Evolutionary conservation across 225 moss, liverwort and hornwort genomes (phyloP).

Genomic region (Polytrichum formosum): DNA sequence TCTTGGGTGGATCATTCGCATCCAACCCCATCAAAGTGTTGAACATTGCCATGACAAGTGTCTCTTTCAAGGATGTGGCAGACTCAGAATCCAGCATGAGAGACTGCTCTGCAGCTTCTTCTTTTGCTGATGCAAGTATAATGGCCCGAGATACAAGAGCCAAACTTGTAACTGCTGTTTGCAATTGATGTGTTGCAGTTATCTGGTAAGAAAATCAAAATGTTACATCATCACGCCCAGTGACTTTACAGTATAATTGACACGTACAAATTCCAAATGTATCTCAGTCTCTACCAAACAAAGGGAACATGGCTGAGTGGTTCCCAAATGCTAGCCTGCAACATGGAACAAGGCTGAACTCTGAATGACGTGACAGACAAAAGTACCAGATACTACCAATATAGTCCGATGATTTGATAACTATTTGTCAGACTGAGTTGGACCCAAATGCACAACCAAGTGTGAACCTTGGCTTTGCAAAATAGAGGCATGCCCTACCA

Average conservation of each 20-base stretch:
- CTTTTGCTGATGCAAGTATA: constrained; percentile 82
- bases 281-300: constrained; percentile 5
- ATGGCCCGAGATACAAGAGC: constrained; percentile 91
- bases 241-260: too few relatives aligned
- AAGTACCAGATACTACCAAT: too few relatives aligned
- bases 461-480: not conserved
- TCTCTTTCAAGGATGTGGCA: constrained; percentile 72
- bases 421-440: too few relatives aligned
- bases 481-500: not conserved
- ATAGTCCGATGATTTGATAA: too few relatives aligned
- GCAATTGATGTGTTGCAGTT: constrained; percentile 97
- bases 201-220: constrained; percentile 41
- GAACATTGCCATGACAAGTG: constrained; percentile 96
- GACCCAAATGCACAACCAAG: too few relatives aligned
- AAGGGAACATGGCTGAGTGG: too few relatives aligned
- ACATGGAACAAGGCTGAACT: too few relatives aligned
- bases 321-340: too few relatives aligned
- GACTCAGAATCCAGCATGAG: constrained; percentile 58
- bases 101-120: constrained; percentile 55
- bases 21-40: constrained; percentile 96
- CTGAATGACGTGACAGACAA: too few relatives aligned
- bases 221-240: too few relatives aligned
- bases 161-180: constrained; percentile 94
- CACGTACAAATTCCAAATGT: not conserved
- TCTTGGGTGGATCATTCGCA: constrained; percentile 99